Evolutionary conservation across 1,284 basidiomycete species (phyloP).

Genomic region (Phaffia rhodozyma): DNA sequence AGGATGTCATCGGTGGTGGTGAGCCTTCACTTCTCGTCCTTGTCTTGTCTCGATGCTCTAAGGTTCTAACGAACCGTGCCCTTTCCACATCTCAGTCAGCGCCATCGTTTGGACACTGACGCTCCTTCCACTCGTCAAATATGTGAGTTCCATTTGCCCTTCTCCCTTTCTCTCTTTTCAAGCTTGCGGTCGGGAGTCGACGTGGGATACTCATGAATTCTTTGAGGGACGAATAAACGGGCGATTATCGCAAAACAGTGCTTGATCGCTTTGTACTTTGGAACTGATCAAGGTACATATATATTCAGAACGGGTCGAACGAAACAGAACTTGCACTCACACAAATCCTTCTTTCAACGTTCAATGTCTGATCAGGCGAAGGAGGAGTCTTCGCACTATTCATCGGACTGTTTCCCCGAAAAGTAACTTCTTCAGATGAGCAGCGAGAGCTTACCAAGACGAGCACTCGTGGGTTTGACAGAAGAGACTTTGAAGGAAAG

Average conservation of each 20-base stretch:
- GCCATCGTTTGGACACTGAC: conserved; percentile 55
- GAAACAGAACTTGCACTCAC: not conserved
- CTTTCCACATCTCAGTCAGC: not conserved
- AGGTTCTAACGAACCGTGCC: too few species aligned
- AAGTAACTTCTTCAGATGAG: conserved; percentile 37
- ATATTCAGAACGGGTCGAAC: not conserved
- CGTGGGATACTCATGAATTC: not conserved
- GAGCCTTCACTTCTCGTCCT: too few species aligned
- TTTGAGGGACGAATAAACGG: not conserved
- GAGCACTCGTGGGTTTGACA: conserved; percentile 6
- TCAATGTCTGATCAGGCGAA: conserved; percentile 38
- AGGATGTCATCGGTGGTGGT: conserved; percentile 47
- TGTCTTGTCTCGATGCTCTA: too few species aligned
- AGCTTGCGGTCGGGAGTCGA: not conserved
- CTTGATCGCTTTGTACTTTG: conserved; percentile 47
- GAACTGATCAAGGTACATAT: conserved; percentile 44
- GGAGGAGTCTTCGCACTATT: conserved; percentile 54
- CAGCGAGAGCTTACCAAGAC: conserved; percentile 44
- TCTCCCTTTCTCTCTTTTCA: conserved; percentile 1
- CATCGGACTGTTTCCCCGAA: conserved; percentile 48
- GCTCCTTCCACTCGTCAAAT: conserved; percentile 53
- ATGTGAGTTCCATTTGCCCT: conserved; percentile 39
- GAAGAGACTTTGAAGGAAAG: not conserved
- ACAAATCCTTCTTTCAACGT: not conserved
- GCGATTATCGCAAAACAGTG: conserved; percentile 36